phyloP scores from a whole-genome alignment of 345 rosid genomes.

The Euphorbia tirucalli region DNA sequence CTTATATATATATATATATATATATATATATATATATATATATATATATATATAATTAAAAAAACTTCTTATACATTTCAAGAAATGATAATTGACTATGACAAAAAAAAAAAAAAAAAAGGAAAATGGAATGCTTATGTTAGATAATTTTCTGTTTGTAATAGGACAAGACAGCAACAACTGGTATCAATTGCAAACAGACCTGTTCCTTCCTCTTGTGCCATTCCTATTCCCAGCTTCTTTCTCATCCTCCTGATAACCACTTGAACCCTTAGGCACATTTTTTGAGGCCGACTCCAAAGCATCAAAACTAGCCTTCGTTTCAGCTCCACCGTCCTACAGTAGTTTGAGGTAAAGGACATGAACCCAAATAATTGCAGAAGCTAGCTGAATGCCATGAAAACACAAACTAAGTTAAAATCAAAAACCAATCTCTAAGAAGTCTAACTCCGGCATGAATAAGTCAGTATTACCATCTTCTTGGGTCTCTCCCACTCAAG shows the following conservation, averaged over 20 bases:
- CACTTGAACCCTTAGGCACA: slow-evolving; percentile 39
- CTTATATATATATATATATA: too few relatives aligned
- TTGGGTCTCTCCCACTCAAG: slow-evolving; percentile 43
- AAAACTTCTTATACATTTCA: slow-evolving; percentile 3
- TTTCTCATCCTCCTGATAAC: slow-evolving; percentile 42
- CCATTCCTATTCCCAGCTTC: slow-evolving; percentile 54
- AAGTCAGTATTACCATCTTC: slow-evolving; percentile 74
- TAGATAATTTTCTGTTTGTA: neutral
- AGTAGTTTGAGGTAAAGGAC: slow-evolving; percentile 99
- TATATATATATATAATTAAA: too few relatives aligned
- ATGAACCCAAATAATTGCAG: slow-evolving; percentile 99
- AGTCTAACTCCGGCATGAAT: slow-evolving; percentile 66
- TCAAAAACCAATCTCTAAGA: slow-evolving; percentile 39
- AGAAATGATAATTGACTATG: slow-evolving; percentile 3
- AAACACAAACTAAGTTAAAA: slow-evolving; percentile 75
- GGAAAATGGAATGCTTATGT: neutral
- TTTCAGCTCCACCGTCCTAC: slow-evolving; percentile 78
- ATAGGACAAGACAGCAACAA: neutral
- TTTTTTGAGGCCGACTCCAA: slow-evolving; percentile 42
- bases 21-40: too few relatives aligned
- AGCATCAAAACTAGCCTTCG: slow-evolving; percentile 40
- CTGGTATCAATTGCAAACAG: neutral
- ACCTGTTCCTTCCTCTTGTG: slow-evolving; percentile 63
- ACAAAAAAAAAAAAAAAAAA: neutral
- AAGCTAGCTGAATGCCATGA: slow-evolving; percentile 92